phyloP scores from a whole-genome alignment of 179 eudicot species.

The Spinacia oleracea region DNA sequence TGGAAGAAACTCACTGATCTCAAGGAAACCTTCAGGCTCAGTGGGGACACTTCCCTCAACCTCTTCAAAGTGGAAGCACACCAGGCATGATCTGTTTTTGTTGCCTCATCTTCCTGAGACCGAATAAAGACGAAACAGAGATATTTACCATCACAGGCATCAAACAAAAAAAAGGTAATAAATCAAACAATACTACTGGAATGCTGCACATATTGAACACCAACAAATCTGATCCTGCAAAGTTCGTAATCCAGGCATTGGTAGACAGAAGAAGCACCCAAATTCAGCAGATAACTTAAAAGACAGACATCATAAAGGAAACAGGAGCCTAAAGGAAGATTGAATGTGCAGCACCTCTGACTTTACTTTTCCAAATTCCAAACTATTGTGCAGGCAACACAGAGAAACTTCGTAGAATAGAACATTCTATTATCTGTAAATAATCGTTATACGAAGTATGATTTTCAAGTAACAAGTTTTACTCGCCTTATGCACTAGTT shows the following conservation, averaged over 20 bases:
- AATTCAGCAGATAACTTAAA: background rate
- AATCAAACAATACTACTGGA: background rate
- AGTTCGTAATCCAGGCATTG: background rate
- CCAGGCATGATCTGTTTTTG: slow-evolving; percentile 70
- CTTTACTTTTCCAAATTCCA: background rate
- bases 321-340: background rate
- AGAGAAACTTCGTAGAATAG: background rate
- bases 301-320: background rate
- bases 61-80: slow-evolving; percentile 62
- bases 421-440: background rate
- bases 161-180: background rate
- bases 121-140: background rate
- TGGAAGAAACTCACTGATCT: slow-evolving; percentile 63
- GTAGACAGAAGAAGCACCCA: background rate
- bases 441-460: too few species aligned
- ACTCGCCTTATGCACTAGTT: background rate
- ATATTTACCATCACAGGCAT: background rate
- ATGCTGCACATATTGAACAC: background rate
- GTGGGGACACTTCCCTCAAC: slow-evolving; percentile 66
- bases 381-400: background rate
- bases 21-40: slow-evolving; percentile 90
- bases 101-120: slow-evolving; percentile 70
- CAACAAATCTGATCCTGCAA: background rate
- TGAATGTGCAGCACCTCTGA: background rate
- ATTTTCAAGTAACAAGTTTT: background rate